These are phyloP conservation scores for Periglandula ipomoeae DNA, from an alignment of 2,329 filamentous ascomycete genomes.

Conservation along the genomic window DNA sequence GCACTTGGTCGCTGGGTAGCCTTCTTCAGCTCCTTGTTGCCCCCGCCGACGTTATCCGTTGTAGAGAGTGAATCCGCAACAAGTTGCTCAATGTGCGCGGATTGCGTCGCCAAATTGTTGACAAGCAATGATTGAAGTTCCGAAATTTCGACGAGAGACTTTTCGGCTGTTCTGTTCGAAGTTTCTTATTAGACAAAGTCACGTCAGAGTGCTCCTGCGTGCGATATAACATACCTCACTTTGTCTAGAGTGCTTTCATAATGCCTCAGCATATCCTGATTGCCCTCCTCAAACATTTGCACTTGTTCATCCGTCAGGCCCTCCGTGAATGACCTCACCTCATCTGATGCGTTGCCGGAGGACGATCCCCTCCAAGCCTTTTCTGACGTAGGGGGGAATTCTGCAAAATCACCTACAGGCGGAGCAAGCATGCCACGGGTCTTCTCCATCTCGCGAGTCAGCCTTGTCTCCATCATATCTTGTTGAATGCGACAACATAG, in stretches of 20 bases:
- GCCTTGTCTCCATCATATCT: constrained; percentile 84
- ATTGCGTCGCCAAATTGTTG: constrained; percentile 74
- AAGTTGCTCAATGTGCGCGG: constrained; percentile 80
- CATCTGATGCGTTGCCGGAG: constrained; percentile 10
- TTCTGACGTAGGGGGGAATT: constrained; percentile 17
- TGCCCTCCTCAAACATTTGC: constrained; percentile 89
- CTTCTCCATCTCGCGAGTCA: constrained; percentile 80
- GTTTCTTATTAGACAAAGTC: too few species aligned
- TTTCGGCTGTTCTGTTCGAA: constrained; percentile 64
- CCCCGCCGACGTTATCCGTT: constrained; percentile 75
- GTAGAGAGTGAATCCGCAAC: constrained; percentile 76
- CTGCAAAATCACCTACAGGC: constrained; percentile 23
- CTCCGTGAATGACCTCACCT: constrained; percentile 22
- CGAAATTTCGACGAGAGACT: constrained; percentile 83
- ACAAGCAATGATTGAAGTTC: constrained; percentile 86
- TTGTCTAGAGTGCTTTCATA: constrained; percentile 92
- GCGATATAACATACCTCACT: constrained; percentile 67
- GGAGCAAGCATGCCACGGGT: constrained; percentile 64
- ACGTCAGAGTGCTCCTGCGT: too few species aligned
- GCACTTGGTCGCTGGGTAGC: constrained; percentile 64
- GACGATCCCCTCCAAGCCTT: constrained; percentile 7
- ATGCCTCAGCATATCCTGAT: constrained; percentile 84
- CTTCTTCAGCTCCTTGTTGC: constrained; percentile 85
- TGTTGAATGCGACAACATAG: constrained; percentile 70
- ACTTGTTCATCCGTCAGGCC: constrained; percentile 75